A percentile compares a stretch with the other conserved stretches of the same genome.
Conservation (phyloP, 179 eudicot genomes). For the Pouteria campechiana region DNA sequence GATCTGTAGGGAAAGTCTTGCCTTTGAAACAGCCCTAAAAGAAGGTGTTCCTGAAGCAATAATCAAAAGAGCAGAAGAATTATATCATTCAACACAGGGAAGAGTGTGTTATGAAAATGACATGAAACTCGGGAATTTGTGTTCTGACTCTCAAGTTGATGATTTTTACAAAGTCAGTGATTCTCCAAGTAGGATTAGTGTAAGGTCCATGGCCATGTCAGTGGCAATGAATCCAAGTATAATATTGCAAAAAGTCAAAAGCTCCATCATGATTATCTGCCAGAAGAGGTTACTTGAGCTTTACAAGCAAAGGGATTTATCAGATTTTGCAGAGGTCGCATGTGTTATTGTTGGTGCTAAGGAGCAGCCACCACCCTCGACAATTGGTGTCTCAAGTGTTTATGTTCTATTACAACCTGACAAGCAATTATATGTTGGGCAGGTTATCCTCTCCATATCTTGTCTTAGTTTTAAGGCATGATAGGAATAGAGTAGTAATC, state of each 20-base stretch:
- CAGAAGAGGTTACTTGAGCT: constrained; percentile 42
- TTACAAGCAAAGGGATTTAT: constrained; percentile 15
- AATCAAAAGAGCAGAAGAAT: constrained; percentile 69
- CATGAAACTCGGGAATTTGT: background rate
- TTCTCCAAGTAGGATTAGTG: background rate
- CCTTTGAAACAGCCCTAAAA: constrained; percentile 83
- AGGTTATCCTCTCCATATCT: constrained; percentile 35
- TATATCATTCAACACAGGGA: constrained; percentile 45
- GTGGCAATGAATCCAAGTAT: constrained; percentile 12
- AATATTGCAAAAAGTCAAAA: constrained; percentile 31
- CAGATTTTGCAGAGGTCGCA: constrained; percentile 25
- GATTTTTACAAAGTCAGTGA: constrained; percentile 9
- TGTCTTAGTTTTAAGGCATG: too few relatives aligned
- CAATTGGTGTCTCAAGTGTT: constrained; percentile 86
- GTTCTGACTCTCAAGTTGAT: constrained; percentile 3
- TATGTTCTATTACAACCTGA: constrained; percentile 78
- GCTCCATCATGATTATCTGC: constrained; percentile 43
- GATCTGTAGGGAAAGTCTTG: constrained; percentile 91
- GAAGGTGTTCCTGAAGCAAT: constrained; percentile 76
- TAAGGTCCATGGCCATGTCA: background rate
- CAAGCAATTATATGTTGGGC: constrained; percentile 66
- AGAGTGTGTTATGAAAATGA: constrained; percentile 16
- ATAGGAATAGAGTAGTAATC: too few relatives aligned
- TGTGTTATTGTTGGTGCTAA: constrained; percentile 49
- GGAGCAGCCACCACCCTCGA: constrained; percentile 91